Evolutionary conservation across 495 filamentous ascomycete genomes (phyloP).

Genomic region (Tetracladium setigerum): DNA sequence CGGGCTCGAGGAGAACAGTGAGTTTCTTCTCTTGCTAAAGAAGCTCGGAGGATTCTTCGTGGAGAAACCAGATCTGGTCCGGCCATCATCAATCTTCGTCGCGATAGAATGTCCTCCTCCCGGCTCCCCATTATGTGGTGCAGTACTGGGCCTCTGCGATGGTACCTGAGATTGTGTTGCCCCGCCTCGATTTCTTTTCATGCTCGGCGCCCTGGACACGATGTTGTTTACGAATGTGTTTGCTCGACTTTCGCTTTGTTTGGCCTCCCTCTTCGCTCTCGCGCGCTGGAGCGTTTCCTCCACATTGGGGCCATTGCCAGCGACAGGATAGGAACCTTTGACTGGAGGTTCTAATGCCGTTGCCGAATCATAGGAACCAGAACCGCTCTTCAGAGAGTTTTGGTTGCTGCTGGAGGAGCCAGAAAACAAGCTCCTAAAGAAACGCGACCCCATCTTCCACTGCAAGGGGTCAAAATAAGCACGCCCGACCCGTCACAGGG

Average conservation of each 20-base stretch:
- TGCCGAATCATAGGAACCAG: slow-evolving; percentile 21
- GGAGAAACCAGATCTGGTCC: slow-evolving; percentile 16
- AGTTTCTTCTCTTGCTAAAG: slow-evolving; percentile 7
- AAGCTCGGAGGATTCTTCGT: slow-evolving; percentile 13
- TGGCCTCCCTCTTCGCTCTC: slow-evolving; percentile 3
- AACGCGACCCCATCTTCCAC: slow-evolving; percentile 7
- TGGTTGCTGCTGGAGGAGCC: slow-evolving; percentile 4
- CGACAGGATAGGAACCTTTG: slow-evolving; percentile 24
- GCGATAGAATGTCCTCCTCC: slow-evolving; percentile 1
- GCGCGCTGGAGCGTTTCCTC: slow-evolving; percentile 8
- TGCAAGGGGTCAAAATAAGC: background rate
- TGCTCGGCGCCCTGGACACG: background rate
- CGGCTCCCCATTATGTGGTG: slow-evolving; percentile 13
- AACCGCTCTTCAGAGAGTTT: slow-evolving; percentile 1
- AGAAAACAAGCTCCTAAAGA: slow-evolving; percentile 12
- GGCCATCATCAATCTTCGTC: background rate
- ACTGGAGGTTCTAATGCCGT: slow-evolving; percentile 16
- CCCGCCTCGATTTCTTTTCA: slow-evolving; percentile 8
- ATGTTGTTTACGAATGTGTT: background rate
- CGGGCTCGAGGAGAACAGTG: background rate
- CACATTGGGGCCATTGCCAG: slow-evolving; percentile 21
- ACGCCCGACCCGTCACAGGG: background rate
- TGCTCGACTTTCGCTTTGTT: background rate
- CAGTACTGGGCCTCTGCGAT: slow-evolving; percentile 7
- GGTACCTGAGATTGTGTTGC: background rate